Conservation (phyloP, 305 asterid genomes). For the Fraxinus baroniana region DNA sequence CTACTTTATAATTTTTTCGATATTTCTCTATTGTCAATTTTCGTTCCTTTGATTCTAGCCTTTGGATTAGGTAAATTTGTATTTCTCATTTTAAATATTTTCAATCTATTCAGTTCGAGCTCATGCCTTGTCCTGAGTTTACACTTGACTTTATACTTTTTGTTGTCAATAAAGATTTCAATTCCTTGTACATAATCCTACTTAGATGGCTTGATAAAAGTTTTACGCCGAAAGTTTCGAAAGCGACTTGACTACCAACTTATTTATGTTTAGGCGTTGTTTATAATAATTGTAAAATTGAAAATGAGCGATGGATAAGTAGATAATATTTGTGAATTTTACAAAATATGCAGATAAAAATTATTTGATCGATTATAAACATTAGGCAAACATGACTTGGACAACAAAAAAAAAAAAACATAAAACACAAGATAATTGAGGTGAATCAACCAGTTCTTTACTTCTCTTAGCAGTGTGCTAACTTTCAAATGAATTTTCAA, state of each 20-base stretch:
- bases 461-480: background rate
- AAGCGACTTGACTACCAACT: background rate
- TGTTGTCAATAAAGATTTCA: background rate
- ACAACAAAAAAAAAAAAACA: background rate
- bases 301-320: background rate
- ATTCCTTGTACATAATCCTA: background rate
- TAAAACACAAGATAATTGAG: too few species aligned
- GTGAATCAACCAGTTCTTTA: background rate
- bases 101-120: background rate
- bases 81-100: background rate
- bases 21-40: background rate
- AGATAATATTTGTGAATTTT: background rate
- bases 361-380: too few species aligned
- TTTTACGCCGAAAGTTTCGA: background rate
- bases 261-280: background rate
- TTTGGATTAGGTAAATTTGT: slow-evolving; percentile 1
- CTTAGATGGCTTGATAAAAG: background rate
- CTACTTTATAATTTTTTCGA: slow-evolving; percentile 2
- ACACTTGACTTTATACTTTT: background rate
- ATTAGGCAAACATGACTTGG: too few species aligned
- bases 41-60: background rate
- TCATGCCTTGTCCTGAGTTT: background rate
- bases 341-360: background rate
- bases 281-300: too few species aligned
- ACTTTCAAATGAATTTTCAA: background rate